A percentile compares a stretch with the other conserved stretches of the same genome.
Evolutionary conservation across 192 early-diverging fungal species (phyloP).

Genomic region (Powellomyces hirtus): DNA sequence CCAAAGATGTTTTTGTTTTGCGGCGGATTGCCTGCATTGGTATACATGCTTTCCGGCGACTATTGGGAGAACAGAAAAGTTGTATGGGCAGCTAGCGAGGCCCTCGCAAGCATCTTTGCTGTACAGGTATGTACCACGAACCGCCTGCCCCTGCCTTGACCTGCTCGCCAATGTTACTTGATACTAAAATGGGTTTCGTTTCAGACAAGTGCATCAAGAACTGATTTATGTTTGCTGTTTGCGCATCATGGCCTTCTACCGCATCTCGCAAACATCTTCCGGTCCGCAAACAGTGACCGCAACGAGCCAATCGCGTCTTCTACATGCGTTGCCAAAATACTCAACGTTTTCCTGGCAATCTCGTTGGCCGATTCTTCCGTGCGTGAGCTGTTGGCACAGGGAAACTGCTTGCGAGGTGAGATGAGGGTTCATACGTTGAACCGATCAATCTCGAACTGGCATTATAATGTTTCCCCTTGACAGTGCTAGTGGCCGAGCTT

Average conservation of each 20-base stretch:
- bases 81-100: constrained; percentile 52
- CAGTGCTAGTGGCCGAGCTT: constrained; percentile 27
- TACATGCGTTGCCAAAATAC: constrained; percentile 44
- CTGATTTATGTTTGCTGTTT: constrained; percentile 56
- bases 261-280: constrained; percentile 39
- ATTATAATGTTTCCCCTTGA: neutral
- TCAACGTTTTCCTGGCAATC: constrained; percentile 51
- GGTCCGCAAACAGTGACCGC: constrained; percentile 36
- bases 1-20: constrained; percentile 63
- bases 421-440: neutral
- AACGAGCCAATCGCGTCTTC: neutral
- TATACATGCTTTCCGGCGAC: constrained; percentile 47
- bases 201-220: constrained; percentile 36
- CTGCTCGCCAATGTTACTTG: neutral
- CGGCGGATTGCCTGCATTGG: constrained; percentile 47
- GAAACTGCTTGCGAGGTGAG: constrained; percentile 40
- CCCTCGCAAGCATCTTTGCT: constrained; percentile 52
- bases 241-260: constrained; percentile 52
- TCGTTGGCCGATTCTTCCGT: constrained; percentile 54
- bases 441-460: no score
- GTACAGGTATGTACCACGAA: constrained; percentile 45
- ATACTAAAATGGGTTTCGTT: neutral
- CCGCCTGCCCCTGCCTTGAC: no score
- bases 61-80: constrained; percentile 48
- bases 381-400: constrained; percentile 50